Evolutionary conservation across 1,284 basidiomycete genomes (phyloP).

Genomic region (Ustilago vetiveriae): DNA sequence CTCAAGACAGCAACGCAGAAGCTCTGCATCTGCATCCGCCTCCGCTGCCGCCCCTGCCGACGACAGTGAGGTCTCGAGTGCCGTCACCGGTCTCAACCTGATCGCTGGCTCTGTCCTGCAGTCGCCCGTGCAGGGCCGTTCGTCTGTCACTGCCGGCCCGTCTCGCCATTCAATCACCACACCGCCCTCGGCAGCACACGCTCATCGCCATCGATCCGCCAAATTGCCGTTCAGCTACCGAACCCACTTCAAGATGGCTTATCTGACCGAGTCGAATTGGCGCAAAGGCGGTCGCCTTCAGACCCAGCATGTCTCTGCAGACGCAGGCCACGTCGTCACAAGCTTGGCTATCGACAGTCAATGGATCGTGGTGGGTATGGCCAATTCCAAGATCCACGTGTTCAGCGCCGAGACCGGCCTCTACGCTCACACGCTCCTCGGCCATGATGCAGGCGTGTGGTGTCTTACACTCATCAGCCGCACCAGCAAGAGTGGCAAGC

Average conservation of each 20-base stretch:
- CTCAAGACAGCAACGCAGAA: slow-evolving; percentile 5
- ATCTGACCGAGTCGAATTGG: slow-evolving; percentile 85
- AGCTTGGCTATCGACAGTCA: slow-evolving; percentile 84
- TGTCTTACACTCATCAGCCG: slow-evolving; percentile 77
- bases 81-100: slow-evolving; percentile 18
- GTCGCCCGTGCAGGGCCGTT: slow-evolving; percentile 10
- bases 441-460: slow-evolving; percentile 92
- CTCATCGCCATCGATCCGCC: slow-evolving; percentile 32
- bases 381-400: slow-evolving; percentile 85
- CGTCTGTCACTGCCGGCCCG: slow-evolving; percentile 10
- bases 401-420: slow-evolving; percentile 84
- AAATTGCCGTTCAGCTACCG: slow-evolving; percentile 72
- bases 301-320: slow-evolving; percentile 75
- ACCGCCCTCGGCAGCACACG: slow-evolving; percentile 12
- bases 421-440: slow-evolving; percentile 79
- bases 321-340: slow-evolving; percentile 80
- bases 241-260: slow-evolving; percentile 79
- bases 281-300: slow-evolving; percentile 80
- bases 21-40: slow-evolving; percentile 8
- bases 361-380: slow-evolving; percentile 89
- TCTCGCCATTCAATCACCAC: slow-evolving; percentile 11
- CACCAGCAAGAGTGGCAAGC: slow-evolving; percentile 17
- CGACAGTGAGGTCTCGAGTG: slow-evolving; percentile 3
- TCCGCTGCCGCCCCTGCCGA: not conserved
- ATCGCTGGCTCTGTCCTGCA: not conserved